Evolutionary conservation across 371 early-diverging fungal genomes (phyloP), one percentile per base, ranked within the genome.

Genomic region (Mortierella sp.): DNA sequence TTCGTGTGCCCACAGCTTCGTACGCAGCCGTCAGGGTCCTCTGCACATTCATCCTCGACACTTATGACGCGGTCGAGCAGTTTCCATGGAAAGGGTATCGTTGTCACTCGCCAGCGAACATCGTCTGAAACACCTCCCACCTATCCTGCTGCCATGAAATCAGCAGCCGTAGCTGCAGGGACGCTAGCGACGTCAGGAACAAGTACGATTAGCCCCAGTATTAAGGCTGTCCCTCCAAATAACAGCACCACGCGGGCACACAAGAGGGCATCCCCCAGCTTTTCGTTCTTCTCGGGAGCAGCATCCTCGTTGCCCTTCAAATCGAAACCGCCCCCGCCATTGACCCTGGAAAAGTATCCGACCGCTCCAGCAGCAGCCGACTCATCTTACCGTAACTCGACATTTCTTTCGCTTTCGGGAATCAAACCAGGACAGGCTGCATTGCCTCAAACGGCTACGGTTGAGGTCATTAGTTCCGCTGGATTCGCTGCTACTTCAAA

Each of bases 71-170:
- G 78, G 17, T 78, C 78, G 6, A 78, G 66, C 6, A 78, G 78
- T 28, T 66, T 78, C 47, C 61, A 50, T 46, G 66, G 70, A 7
- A 70, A 66, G 51, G 58, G 63, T 6, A 19, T 51, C 15, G 39
- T 55, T 8, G n/a, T 19, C 21, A 46, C 52, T 19, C 65, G 78
- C 17, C 66, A 58, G 24, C 60, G 78, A 27, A 78, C 70, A 1
- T 62, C 78, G 6, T 76, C 78, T 8, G 78, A 76, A n/a, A 76
- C 78, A 0, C 78, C 70, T 9, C 78, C 78, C 42, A 61, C 78
- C 1, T 65, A 69, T 24, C 62, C 57, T 8, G 62, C 65, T 11
- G 78, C 62, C 4, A 28, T 65, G 41, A 65, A 57, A 21, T 26
- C 52, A 21, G 59, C 49, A 8, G 37, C 52, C 15, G 59, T 43